Percentiles rank a stretch among this genome's conserved stretches.
phyloP scores from a whole-genome alignment of 1,284 basidiomycete species.

The Sanghuangporus sanghuang region DNA sequence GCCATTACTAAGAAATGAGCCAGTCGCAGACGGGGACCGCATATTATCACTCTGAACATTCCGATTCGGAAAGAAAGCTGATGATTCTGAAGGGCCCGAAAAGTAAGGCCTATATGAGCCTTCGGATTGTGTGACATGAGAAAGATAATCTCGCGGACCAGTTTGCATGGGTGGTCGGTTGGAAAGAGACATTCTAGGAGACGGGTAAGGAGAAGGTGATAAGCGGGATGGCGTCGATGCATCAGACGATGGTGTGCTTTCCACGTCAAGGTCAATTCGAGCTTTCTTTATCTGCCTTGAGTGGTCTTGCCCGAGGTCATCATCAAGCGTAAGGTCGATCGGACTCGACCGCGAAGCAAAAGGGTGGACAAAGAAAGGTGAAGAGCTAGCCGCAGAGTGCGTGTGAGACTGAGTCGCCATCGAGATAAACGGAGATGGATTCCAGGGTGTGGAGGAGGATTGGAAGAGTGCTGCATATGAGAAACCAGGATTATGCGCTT shows the following conservation, averaged over 20 bases:
- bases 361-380: slow-evolving; percentile 7
- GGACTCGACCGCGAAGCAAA: slow-evolving; percentile 31
- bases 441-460: slow-evolving; percentile 1
- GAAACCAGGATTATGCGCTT: background rate
- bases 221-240: slow-evolving; percentile 17
- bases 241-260: slow-evolving; percentile 11
- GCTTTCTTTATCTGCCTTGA: slow-evolving; percentile 35
- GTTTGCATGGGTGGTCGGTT: slow-evolving; percentile 20
- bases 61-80: slow-evolving; percentile 29
- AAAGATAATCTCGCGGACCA: slow-evolving; percentile 14
- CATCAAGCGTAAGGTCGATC: slow-evolving; percentile 61
- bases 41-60: slow-evolving; percentile 19
- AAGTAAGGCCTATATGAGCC: slow-evolving; percentile 43
- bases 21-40: slow-evolving; percentile 21
- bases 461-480: background rate
- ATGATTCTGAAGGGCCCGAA: slow-evolving; percentile 34
- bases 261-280: slow-evolving; percentile 28
- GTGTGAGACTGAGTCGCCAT: slow-evolving; percentile 24
- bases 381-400: slow-evolving; percentile 12
- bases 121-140: slow-evolving; percentile 16
- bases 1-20: slow-evolving; percentile 5
- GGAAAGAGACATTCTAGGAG: slow-evolving; percentile 6
- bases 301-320: slow-evolving; percentile 36
- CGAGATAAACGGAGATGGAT: slow-evolving; percentile 8
- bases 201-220: slow-evolving; percentile 13